Base-by-base conservation (phyloP, 2,329 filamentous ascomycete genomes). In the Trichoderma aggressivum region DNA sequence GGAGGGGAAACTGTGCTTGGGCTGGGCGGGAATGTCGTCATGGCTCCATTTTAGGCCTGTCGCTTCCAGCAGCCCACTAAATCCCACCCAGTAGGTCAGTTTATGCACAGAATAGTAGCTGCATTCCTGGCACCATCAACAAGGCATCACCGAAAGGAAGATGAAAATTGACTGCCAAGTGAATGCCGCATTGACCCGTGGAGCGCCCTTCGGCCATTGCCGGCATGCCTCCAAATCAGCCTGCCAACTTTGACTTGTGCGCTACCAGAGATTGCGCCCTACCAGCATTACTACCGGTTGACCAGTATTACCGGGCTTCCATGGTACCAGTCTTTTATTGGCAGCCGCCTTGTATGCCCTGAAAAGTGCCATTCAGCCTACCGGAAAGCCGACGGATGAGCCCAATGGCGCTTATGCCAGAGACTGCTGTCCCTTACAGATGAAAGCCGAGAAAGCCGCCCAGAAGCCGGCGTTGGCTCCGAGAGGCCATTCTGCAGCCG, bases 21-120 rank as follows among this genome's bases (percentile, higher is more conserved):
- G 58, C 30, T 50, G 65, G 32, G 65, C 65, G 55, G 55, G 55
- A 68, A 64, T 70, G 68, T 64, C 68, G 68, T 70, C 68, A 70
- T 70, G 36, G 50, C 47, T 14, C 39, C 60, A 30, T 61, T 30
- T 24, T 32, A 24, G 36, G 39, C 50, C 21, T 66, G 47, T 56
- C 32, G 39, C 39, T 68, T 47, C 56, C 39, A 60, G 65, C 65
- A 60, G 55, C 65, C 36, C 64, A 67, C 63, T 56, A 66, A 36
- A 26, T 66, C 28, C 32, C 16, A 66, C 24, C 39, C 16, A 59
- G 36, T 26, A n/a, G n/a, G 21, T 11, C 34, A 50, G n/a, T 50
- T 39, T 59, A 47, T 53, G 61, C 24, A 43, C 18, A 14, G 24
- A 50, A 47, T n/a, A 26, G 32, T n/a, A 26, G 32, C n/a, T 61